These are phyloP conservation scores for Xylaria sp. DNA, from an alignment of 2,329 filamentous ascomycete genomes.

Conservation along the genomic window DNA sequence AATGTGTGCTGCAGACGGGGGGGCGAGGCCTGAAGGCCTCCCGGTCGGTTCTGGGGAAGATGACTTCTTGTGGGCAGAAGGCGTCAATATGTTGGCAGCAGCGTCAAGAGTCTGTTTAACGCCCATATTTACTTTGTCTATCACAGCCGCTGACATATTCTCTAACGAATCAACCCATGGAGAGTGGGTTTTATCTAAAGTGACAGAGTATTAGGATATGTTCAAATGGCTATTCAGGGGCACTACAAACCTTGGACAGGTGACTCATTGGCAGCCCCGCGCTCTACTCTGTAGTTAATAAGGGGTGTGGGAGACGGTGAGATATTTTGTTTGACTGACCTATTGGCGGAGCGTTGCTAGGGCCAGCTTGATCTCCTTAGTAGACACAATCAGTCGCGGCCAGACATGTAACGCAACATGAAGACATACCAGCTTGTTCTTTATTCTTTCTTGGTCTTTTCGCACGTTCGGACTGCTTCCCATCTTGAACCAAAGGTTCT, in stretches of 20 bases:
- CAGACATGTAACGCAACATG: background rate
- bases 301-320: background rate
- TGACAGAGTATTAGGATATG: conserved; percentile 6
- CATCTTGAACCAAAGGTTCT: conserved; percentile 11
- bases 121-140: conserved; percentile 34
- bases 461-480: background rate
- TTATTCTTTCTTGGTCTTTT: conserved; percentile 18
- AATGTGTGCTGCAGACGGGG: conserved; percentile 17
- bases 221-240: background rate
- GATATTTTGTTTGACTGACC: conserved; percentile 11
- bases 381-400: background rate
- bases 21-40: conserved; percentile 27
- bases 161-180: conserved; percentile 38
- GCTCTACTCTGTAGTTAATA: conserved; percentile 15
- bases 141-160: conserved; percentile 22
- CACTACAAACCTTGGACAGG: conserved; percentile 25
- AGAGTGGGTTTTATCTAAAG: conserved; percentile 29
- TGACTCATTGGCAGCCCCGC: conserved; percentile 7
- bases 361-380: conserved; percentile 12
- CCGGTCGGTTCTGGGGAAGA: conserved; percentile 8
- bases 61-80: conserved; percentile 6
- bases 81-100: conserved; percentile 22
- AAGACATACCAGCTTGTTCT: conserved; percentile 19
- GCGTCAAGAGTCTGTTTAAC: conserved; percentile 32
- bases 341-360: conserved; percentile 1